Conservation (phyloP, 164 flowering plant species). For the Umbellularia californica region DNA sequence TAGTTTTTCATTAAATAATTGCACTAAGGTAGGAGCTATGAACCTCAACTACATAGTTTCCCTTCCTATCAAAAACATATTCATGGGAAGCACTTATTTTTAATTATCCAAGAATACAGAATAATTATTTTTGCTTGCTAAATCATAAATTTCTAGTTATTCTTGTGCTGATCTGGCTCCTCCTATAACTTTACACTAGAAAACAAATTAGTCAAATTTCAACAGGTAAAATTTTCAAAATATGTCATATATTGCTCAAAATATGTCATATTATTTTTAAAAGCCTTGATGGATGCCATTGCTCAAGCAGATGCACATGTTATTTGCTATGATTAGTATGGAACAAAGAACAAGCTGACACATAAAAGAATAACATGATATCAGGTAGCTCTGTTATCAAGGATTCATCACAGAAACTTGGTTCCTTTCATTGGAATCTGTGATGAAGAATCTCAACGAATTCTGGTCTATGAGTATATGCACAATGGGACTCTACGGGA, state of each 20-base stretch:
- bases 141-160: background rate
- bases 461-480: slow-evolving; percentile 94
- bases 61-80: background rate
- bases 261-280: no score
- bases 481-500: slow-evolving; percentile 91
- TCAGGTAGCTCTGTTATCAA: slow-evolving; percentile 89
- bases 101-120: background rate
- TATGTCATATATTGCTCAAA: no score
- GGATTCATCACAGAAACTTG: slow-evolving; percentile 93
- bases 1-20: no score
- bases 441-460: slow-evolving; percentile 66
- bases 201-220: background rate
- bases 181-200: background rate
- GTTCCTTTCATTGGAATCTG: slow-evolving; percentile 91
- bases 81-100: background rate
- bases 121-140: background rate
- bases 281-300: no score
- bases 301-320: no score
- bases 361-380: slow-evolving; percentile 7
- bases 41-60: background rate
- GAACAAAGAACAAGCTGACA: background rate
- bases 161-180: background rate
- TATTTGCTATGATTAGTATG: background rate
- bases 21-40: no score
- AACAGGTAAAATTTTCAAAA: background rate